Conservation (phyloP, 2,329 filamentous ascomycete species). For the Cercospora sojina region DNA sequence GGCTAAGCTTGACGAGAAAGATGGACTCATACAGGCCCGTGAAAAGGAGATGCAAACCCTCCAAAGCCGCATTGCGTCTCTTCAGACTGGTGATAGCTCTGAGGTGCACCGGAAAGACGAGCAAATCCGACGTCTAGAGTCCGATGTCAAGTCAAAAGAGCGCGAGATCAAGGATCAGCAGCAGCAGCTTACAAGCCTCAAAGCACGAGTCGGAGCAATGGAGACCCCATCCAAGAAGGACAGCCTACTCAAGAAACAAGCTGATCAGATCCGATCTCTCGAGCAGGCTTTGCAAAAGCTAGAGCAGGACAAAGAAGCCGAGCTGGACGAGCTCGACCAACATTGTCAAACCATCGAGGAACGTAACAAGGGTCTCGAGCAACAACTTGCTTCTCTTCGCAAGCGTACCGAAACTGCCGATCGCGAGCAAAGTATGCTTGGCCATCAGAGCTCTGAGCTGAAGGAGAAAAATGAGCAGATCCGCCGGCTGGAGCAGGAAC, state of each 20-base stretch:
- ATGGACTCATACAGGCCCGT: constrained; percentile 43
- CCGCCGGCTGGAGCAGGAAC: constrained; percentile 41
- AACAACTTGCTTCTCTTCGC: constrained; percentile 28
- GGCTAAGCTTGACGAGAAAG: constrained; percentile 47
- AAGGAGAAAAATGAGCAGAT: constrained; percentile 32
- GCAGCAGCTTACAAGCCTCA: constrained; percentile 37
- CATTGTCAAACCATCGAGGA: constrained; percentile 35
- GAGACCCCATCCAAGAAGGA: constrained; percentile 43
- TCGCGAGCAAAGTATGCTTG: constrained; percentile 33
- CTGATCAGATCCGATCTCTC: constrained; percentile 37
- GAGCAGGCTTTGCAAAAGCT: constrained; percentile 37
- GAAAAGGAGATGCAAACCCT: constrained; percentile 43
- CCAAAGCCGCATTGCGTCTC: constrained; percentile 33
- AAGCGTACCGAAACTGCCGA: constrained; percentile 28
- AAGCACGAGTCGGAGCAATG: constrained; percentile 36
- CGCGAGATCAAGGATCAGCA: constrained; percentile 33
- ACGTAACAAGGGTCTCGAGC: constrained; percentile 34
- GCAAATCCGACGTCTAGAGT: constrained; percentile 41
- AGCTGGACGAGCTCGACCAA: constrained; percentile 40
- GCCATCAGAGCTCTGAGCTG: constrained; percentile 31
- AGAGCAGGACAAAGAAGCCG: constrained; percentile 39
- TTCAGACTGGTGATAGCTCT: constrained; percentile 36
- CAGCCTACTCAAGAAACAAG: constrained; percentile 38
- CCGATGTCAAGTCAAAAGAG: constrained; percentile 40
- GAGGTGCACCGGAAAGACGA: constrained; percentile 37